These are phyloP conservation scores for Blastobotrys mokoenaii DNA, from an alignment of 805 yeast species.

Conservation along the genomic window DNA sequence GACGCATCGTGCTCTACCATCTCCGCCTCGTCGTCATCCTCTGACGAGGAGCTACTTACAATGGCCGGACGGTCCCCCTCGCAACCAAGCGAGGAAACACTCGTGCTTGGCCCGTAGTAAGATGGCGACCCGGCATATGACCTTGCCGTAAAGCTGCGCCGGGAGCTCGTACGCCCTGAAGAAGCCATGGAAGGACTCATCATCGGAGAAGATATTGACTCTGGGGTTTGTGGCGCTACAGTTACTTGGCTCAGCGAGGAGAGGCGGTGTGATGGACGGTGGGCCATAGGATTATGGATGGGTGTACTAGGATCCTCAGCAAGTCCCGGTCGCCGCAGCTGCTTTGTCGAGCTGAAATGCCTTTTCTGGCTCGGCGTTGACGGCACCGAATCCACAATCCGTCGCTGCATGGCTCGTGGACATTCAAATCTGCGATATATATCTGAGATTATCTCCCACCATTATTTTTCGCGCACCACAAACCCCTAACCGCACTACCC, in stretches of 20 bases:
- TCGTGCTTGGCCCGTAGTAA: conserved; percentile 14
- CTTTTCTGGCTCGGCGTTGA: too few relatives aligned
- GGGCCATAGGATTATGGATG: neutral
- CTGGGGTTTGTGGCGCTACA: conserved; percentile 13
- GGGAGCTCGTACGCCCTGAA: neutral
- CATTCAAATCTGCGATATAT: too few relatives aligned
- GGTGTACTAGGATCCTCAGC: neutral
- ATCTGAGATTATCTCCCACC: too few relatives aligned
- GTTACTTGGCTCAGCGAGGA: conserved; percentile 13
- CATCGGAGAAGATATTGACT: conserved; percentile 11
- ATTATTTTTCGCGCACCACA: too few relatives aligned
- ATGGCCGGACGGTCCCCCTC: conserved; percentile 7
- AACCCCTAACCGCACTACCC: too few relatives aligned
- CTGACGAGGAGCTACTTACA: conserved; percentile 6
- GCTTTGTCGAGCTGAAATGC: too few relatives aligned
- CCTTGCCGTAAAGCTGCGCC: neutral
- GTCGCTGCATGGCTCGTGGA: too few relatives aligned
- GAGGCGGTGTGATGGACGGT: conserved; percentile 5
- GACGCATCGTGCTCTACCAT: neutral
- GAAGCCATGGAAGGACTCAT: conserved; percentile 1
- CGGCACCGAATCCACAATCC: too few relatives aligned
- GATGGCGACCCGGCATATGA: neutral
- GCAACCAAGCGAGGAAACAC: conserved; percentile 16
- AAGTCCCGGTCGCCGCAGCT: neutral
- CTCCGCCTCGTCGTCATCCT: neutral